Percentiles rank a stretch among this genome's conserved stretches.
Conservation (phyloP, 768 basidiomycete genomes). For the Pleurotus eryngii region DNA sequence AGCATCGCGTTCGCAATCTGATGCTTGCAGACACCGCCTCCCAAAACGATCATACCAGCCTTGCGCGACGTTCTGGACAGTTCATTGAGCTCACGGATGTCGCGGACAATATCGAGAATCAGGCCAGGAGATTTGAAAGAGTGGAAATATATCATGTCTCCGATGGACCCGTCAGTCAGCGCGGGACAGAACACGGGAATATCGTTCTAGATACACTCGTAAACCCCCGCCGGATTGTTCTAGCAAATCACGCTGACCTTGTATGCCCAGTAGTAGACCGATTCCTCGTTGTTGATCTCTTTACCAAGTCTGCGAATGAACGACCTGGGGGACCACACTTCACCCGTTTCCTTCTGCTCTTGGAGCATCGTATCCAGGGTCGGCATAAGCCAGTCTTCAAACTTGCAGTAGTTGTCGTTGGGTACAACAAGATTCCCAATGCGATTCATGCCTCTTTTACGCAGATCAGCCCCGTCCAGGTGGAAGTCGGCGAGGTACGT, state of each 20-base stretch:
- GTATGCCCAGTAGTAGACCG: conserved; percentile 99
- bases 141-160: conserved; percentile 99
- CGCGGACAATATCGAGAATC: conserved; percentile 88
- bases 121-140: conserved; percentile 86
- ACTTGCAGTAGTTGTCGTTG: conserved; percentile 98
- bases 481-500: conserved; percentile 94
- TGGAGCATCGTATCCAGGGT: conserved; percentile 86
- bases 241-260: conserved; percentile 55
- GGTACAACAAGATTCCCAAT: conserved; percentile 96
- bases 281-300: conserved; percentile 96
- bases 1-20: conserved; percentile 99
- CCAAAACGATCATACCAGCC: conserved; percentile 97
- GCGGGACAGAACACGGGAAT: conserved; percentile 99
- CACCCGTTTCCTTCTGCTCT: conserved; percentile 73
- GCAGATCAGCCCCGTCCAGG: conserved; percentile 83
- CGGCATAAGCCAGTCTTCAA: conserved; percentile 98
- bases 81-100: conserved; percentile 92
- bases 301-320: conserved; percentile 94
- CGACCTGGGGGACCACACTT: conserved; percentile 89
- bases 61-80: conserved; percentile 81
- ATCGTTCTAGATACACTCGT: conserved; percentile 67
- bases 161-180: conserved; percentile 94
- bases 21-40: conserved; percentile 98
- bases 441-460: conserved; percentile 90
- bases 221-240: conserved; percentile 9